Evolutionary conservation across 2,329 filamentous ascomycete species (phyloP).

Genomic region (Calonectria pseudoturangicola): DNA sequence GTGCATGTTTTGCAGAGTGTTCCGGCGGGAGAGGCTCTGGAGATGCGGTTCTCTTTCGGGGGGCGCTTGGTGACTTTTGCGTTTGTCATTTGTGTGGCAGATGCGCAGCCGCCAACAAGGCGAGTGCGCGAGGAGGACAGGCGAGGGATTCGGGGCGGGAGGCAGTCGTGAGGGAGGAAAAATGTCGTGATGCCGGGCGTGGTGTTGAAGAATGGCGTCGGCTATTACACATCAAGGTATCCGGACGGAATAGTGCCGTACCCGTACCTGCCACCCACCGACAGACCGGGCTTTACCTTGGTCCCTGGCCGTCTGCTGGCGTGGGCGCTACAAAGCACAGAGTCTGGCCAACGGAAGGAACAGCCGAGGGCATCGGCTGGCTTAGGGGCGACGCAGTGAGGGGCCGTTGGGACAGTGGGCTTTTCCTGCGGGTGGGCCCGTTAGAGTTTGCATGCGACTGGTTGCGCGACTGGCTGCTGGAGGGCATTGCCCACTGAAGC

Average conservation of each 20-base stretch:
- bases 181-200: slow-evolving; percentile 36
- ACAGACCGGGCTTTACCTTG: slow-evolving; percentile 26
- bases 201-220: slow-evolving; percentile 40
- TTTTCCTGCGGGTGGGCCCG: slow-evolving; percentile 36
- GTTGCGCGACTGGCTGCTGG: slow-evolving; percentile 5
- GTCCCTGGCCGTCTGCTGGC: neutral
- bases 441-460: slow-evolving; percentile 11
- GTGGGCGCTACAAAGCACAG: slow-evolving; percentile 28
- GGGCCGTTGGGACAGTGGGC: slow-evolving; percentile 27
- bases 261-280: slow-evolving; percentile 13
- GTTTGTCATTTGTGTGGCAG: slow-evolving; percentile 46
- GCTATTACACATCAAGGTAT: slow-evolving; percentile 24
- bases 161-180: slow-evolving; percentile 11
- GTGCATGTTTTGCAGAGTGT: slow-evolving; percentile 60
- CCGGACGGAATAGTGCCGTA: slow-evolving; percentile 23
- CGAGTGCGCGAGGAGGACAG: slow-evolving; percentile 33
- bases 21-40: slow-evolving; percentile 49
- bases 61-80: slow-evolving; percentile 50
- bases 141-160: slow-evolving; percentile 14
- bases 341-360: slow-evolving; percentile 22
- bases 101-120: slow-evolving; percentile 35
- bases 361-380: slow-evolving; percentile 28
- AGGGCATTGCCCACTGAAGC: slow-evolving; percentile 28
- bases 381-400: slow-evolving; percentile 21
- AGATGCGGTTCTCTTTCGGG: slow-evolving; percentile 48